phyloP scores from a whole-genome alignment of 2,329 filamentous ascomycete genomes.

The Aspergillus ibericus region DNA sequence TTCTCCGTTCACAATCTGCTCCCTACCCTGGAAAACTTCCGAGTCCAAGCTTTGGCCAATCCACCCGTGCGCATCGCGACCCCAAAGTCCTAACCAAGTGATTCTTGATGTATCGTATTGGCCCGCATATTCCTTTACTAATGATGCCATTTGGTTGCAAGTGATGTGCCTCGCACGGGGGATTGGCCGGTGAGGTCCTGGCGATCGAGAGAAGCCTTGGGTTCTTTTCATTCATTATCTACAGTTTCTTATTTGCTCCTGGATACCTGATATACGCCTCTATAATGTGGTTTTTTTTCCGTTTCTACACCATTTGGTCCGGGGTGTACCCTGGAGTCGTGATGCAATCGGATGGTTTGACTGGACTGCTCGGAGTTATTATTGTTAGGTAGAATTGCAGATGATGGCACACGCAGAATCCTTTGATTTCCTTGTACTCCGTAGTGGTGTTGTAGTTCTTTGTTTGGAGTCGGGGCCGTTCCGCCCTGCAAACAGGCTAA shows the following conservation, averaged over 20 bases:
- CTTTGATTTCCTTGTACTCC: no score
- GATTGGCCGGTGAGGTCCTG: slow-evolving; percentile 16
- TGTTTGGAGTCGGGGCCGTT: background rate
- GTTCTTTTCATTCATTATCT: slow-evolving; percentile 17
- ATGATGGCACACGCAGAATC: slow-evolving; percentile 2
- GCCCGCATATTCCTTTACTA: slow-evolving; percentile 19
- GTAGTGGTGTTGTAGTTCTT: background rate
- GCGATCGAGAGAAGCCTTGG: slow-evolving; percentile 19
- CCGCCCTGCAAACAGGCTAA: slow-evolving; percentile 24
- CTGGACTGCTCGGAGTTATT: slow-evolving; percentile 3
- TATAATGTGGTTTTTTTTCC: slow-evolving; percentile 21
- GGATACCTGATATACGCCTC: slow-evolving; percentile 23
- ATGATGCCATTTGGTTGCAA: slow-evolving; percentile 18
- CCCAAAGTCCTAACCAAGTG: slow-evolving; percentile 8
- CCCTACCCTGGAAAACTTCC: slow-evolving; percentile 7
- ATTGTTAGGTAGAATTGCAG: slow-evolving; percentile 8
- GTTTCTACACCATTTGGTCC: slow-evolving; percentile 11
- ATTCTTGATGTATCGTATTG: slow-evolving; percentile 27
- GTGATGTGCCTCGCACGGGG: slow-evolving; percentile 13
- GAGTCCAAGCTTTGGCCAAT: slow-evolving; percentile 11
- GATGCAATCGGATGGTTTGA: slow-evolving; percentile 10
- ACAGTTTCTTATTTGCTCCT: slow-evolving; percentile 16
- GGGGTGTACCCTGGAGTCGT: slow-evolving; percentile 7
- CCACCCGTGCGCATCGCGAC: slow-evolving; percentile 6
- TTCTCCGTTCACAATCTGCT: slow-evolving; percentile 5